A percentile compares a stretch with the other conserved stretches of the same genome.
phyloP scores from a whole-genome alignment of 2,329 filamentous ascomycete genomes.

The Byssochlamys sp. region DNA sequence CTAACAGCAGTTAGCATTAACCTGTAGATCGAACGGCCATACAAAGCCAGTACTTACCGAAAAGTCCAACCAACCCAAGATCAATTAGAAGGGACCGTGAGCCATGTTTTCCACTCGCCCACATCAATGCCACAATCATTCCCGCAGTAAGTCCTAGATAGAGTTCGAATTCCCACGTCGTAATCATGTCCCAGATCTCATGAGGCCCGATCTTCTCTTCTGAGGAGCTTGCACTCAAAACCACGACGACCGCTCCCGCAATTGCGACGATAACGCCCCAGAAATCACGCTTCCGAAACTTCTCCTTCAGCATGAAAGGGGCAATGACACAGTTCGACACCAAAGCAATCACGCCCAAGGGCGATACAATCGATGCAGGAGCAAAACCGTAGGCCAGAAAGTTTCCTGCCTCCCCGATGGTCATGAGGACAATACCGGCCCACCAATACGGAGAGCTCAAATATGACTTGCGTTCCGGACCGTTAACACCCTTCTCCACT shows the following conservation, averaged over 20 bases:
- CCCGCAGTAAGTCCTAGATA: conserved; percentile 69
- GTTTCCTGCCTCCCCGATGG: conserved; percentile 84
- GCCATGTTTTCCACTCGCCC: conserved; percentile 75
- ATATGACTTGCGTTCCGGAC: conserved; percentile 57
- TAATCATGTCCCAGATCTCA: conserved; percentile 83
- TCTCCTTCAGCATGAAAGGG: conserved; percentile 84
- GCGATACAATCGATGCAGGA: conserved; percentile 92
- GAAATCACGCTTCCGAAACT: conserved; percentile 73
- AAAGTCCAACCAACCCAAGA: conserved; percentile 81
- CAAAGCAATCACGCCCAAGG: conserved; percentile 88
- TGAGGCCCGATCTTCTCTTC: conserved; percentile 85
- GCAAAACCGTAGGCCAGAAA: conserved; percentile 97
- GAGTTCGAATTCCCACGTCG: conserved; percentile 77
- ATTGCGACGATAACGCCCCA: conserved; percentile 82
- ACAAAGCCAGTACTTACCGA: conserved; percentile 51
- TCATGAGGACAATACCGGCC: conserved; percentile 86
- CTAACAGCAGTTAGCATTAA: conserved; percentile 36
- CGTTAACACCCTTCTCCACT: conserved; percentile 28
- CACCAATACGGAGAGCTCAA: conserved; percentile 92
- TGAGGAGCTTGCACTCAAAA: conserved; percentile 77
- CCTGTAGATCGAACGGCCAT: not conserved
- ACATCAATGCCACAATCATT: conserved; percentile 69
- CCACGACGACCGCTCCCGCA: conserved; percentile 79
- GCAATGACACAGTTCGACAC: conserved; percentile 96
- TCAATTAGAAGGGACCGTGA: conserved; percentile 80